Percentiles rank a stretch among this genome's conserved stretches.
These are phyloP conservation scores for Ambrosia artemisiifolia DNA, from an alignment of 129 eudicot species.

Conservation along the genomic window DNA sequence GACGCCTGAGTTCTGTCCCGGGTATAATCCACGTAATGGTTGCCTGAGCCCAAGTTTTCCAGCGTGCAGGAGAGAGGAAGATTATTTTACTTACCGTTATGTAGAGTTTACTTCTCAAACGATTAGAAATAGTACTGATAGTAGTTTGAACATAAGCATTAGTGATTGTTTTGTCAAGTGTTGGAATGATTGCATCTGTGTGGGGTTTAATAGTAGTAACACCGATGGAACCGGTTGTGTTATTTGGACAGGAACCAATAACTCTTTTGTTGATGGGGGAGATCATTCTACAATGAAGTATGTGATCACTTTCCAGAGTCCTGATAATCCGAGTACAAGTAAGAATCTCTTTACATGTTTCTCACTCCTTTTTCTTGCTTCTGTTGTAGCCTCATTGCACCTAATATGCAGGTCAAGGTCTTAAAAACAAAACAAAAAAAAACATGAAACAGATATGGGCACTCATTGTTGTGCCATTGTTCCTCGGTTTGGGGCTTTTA, in stretches of 20 bases:
- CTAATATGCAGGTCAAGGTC: neutral
- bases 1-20: slow-evolving; percentile 6
- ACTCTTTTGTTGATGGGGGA: too few relatives aligned
- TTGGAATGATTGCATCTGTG: too few relatives aligned
- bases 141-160: too few relatives aligned
- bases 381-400: too few relatives aligned
- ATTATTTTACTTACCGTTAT: neutral
- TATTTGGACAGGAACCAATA: too few relatives aligned
- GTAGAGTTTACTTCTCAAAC: neutral
- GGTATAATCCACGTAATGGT: too few relatives aligned
- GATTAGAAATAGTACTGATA: neutral
- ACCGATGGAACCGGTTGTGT: too few relatives aligned
- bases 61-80: slow-evolving; percentile 13
- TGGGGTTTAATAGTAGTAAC: too few relatives aligned
- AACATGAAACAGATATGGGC: slow-evolving; percentile 10
- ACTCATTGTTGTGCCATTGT: neutral
- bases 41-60: slow-evolving; percentile 16
- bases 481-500: slow-evolving; percentile 18
- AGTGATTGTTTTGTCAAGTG: too few relatives aligned
- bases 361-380: neutral
- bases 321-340: slow-evolving; percentile 6
- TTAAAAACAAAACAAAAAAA: slow-evolving; percentile 9
- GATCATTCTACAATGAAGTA: too few relatives aligned
- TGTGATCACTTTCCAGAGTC: too few relatives aligned
- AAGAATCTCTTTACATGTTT: neutral